Evolutionary conservation across 495 filamentous ascomycete species (phyloP).

Genomic region (Aspergillus asperescens): DNA sequence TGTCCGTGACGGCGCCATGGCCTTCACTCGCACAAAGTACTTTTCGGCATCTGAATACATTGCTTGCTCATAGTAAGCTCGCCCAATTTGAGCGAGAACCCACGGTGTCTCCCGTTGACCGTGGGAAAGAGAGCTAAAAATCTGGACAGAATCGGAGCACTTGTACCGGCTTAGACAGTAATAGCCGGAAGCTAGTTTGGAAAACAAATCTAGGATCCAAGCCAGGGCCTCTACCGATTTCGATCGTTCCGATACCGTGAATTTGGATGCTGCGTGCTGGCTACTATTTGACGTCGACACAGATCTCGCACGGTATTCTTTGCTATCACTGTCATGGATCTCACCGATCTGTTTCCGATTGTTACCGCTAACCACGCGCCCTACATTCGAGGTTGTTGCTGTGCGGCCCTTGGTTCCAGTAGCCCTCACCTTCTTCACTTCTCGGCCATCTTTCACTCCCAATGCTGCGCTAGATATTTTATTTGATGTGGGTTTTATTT

Average conservation of each 20-base stretch:
- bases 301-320: slow-evolving; percentile 37
- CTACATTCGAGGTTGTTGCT: slow-evolving; percentile 57
- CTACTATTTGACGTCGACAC: slow-evolving; percentile 20
- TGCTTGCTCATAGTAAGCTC: slow-evolving; percentile 82
- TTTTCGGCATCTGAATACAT: slow-evolving; percentile 81
- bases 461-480: slow-evolving; percentile 48
- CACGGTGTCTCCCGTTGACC: slow-evolving; percentile 89
- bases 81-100: slow-evolving; percentile 84
- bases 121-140: slow-evolving; percentile 62
- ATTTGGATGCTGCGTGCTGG: slow-evolving; percentile 26
- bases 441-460: slow-evolving; percentile 56
- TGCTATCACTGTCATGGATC: slow-evolving; percentile 61
- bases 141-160: slow-evolving; percentile 66
- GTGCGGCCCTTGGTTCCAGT: slow-evolving; percentile 53
- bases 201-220: slow-evolving; percentile 77
- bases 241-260: slow-evolving; percentile 32
- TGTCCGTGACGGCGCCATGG: slow-evolving; percentile 68
- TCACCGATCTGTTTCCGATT: slow-evolving; percentile 53
- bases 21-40: slow-evolving; percentile 69
- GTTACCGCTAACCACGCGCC: slow-evolving; percentile 83
- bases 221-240: slow-evolving; percentile 71
- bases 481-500: slow-evolving; percentile 57
- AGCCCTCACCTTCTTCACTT: slow-evolving; percentile 72
- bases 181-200: slow-evolving; percentile 75
- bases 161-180: slow-evolving; percentile 70